These are phyloP conservation scores for Acacia acuminata DNA, from an alignment of 306 rosid species.

Conservation along the genomic window DNA sequence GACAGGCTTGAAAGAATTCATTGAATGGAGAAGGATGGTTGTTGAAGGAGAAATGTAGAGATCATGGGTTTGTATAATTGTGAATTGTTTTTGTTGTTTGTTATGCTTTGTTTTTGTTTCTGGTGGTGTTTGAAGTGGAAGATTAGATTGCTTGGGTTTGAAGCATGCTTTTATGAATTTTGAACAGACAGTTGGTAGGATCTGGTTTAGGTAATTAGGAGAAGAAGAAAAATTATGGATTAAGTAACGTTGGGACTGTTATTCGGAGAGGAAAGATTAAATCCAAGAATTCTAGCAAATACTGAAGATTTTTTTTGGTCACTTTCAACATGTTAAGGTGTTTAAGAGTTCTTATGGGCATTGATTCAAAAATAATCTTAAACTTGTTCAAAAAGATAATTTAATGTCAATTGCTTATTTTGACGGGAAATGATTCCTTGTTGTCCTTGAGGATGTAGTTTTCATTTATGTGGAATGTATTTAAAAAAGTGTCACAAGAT, in stretches of 20 bases:
- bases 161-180: conserved; percentile 43
- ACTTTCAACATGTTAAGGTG: neutral
- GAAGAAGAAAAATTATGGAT: conserved; percentile 20
- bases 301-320: no score
- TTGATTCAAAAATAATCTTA: no score
- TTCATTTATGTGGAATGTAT: neutral
- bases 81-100: neutral
- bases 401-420: no score
- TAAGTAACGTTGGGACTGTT: conserved; percentile 32
- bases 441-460: neutral
- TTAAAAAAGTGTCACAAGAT: no score
- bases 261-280: neutral
- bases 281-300: neutral
- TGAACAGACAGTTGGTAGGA: conserved; percentile 87
- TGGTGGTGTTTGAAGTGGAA: neutral
- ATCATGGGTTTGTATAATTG: neutral
- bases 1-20: conserved; percentile 38
- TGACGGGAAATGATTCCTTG: no score
- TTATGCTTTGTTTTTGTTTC: neutral
- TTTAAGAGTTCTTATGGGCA: neutral
- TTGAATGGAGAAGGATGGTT: conserved; percentile 32
- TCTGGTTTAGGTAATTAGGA: conserved; percentile 33
- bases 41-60: neutral
- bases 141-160: conserved; percentile 47
- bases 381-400: no score